Evolutionary conservation across 768 basidiomycete genomes (phyloP).

Genomic region (Chalciporus chontae): DNA sequence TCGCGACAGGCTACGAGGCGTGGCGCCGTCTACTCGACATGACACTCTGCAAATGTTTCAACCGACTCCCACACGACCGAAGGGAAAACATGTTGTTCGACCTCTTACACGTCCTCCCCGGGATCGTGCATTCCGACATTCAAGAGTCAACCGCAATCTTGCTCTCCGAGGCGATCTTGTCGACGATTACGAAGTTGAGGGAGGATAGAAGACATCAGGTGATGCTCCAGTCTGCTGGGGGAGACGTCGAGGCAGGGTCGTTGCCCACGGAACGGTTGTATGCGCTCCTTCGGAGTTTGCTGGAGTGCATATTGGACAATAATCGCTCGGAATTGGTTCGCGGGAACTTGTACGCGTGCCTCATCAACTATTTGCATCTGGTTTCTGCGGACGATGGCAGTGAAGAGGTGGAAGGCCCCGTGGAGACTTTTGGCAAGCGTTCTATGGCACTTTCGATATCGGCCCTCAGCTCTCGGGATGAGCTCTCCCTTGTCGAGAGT

Average conservation of each 20-base stretch:
- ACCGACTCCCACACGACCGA: constrained; percentile 73
- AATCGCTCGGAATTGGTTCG: constrained; percentile 83
- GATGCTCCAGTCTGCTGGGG: constrained; percentile 60
- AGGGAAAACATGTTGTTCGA: constrained; percentile 91
- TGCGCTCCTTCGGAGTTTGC: constrained; percentile 64
- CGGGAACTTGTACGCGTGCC: constrained; percentile 90
- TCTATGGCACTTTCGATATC: constrained; percentile 35
- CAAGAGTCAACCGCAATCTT: constrained; percentile 75
- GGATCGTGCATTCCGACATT: constrained; percentile 60
- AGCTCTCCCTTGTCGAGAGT: constrained; percentile 37
- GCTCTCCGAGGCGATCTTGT: constrained; percentile 77
- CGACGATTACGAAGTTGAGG: constrained; percentile 83
- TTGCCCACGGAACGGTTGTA: constrained; percentile 80
- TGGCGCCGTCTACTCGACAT: constrained; percentile 87
- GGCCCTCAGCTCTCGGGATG: constrained; percentile 36
- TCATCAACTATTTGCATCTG: constrained; percentile 90
- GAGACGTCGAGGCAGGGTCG: constrained; percentile 59
- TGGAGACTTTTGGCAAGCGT: constrained; percentile 23
- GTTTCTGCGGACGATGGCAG: constrained; percentile 23
- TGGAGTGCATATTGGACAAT: constrained; percentile 73
- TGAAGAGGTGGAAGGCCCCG: constrained; percentile 10
- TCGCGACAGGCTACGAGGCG: constrained; percentile 67
- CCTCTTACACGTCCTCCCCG: constrained; percentile 78
- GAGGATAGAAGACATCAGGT: constrained; percentile 75
- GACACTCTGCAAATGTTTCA: constrained; percentile 82